Evolutionary conservation across 2,329 filamentous ascomycete genomes (phyloP).

Genomic region (Colletotrichum magnum): DNA sequence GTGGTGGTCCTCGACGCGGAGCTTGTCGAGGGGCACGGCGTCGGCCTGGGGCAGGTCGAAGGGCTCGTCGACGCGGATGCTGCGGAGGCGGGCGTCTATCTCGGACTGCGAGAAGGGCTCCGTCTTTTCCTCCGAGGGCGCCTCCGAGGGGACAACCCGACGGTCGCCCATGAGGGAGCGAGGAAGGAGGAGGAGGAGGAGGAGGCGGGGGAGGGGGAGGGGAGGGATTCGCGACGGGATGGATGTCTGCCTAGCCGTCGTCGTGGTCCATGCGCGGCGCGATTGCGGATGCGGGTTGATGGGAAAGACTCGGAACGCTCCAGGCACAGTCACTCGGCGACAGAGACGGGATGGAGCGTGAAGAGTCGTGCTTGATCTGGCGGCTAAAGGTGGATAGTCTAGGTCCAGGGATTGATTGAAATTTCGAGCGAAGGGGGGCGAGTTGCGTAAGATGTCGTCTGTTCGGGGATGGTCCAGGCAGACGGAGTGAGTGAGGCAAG

Average conservation of each 20-base stretch:
- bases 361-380: constrained; percentile 10
- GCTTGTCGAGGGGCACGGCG: constrained; percentile 67
- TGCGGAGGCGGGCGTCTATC: constrained; percentile 64
- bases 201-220: background rate
- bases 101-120: constrained; percentile 72
- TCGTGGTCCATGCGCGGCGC: constrained; percentile 43
- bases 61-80: constrained; percentile 60
- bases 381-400: constrained; percentile 2
- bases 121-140: constrained; percentile 65
- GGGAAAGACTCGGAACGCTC: constrained; percentile 10
- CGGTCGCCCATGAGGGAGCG: constrained; percentile 60
- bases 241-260: constrained; percentile 37
- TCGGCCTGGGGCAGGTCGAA: constrained; percentile 55
- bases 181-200: constrained; percentile 25
- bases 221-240: constrained; percentile 39
- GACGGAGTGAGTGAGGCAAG: background rate
- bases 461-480: constrained; percentile 26
- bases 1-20: constrained; percentile 66
- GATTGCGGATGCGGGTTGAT: constrained; percentile 11
- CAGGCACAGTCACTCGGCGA: background rate
- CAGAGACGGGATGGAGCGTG: background rate
- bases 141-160: constrained; percentile 55
- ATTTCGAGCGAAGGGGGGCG: background rate
- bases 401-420: constrained; percentile 3
- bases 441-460: constrained; percentile 22